Evolutionary conservation across 805 yeast species (phyloP).

Genomic region (Hanseniaspora vineae): DNA sequence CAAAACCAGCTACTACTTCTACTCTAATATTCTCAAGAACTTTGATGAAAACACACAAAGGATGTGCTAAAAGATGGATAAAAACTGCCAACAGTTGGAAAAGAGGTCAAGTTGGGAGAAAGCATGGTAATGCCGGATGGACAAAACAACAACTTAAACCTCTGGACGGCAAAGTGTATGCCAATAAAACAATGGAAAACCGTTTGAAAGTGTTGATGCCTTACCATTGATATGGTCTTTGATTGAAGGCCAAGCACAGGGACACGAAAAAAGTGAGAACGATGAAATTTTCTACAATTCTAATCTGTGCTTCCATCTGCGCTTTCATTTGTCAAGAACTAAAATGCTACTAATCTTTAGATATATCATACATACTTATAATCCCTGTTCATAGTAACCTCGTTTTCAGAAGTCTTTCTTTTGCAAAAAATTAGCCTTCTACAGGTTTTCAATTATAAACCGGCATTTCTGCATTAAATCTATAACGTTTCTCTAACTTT

Average conservation of each 20-base stretch:
- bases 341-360: background rate
- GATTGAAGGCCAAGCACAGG: background rate
- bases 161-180: slow-evolving; percentile 47
- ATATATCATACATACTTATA: background rate
- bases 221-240: slow-evolving; percentile 16
- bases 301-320: no score
- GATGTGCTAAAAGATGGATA: slow-evolving; percentile 79
- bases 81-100: slow-evolving; percentile 56
- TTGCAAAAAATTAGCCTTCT: no score
- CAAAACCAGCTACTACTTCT: slow-evolving; percentile 5
- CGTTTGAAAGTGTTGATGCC: slow-evolving; percentile 47
- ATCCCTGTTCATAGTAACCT: no score
- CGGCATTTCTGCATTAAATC: no score
- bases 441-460: no score
- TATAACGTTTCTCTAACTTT: background rate
- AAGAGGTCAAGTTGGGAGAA: slow-evolving; percentile 71
- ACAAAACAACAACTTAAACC: slow-evolving; percentile 44
- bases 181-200: slow-evolving; percentile 42
- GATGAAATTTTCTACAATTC: no score
- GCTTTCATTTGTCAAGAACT: background rate
- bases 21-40: slow-evolving; percentile 20
- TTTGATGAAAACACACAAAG: slow-evolving; percentile 65
- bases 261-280: background rate
- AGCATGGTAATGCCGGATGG: slow-evolving; percentile 91
- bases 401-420: no score